Conservation (phyloP, 192 early-diverging fungal genomes). For the Coemansia sp. region DNA sequence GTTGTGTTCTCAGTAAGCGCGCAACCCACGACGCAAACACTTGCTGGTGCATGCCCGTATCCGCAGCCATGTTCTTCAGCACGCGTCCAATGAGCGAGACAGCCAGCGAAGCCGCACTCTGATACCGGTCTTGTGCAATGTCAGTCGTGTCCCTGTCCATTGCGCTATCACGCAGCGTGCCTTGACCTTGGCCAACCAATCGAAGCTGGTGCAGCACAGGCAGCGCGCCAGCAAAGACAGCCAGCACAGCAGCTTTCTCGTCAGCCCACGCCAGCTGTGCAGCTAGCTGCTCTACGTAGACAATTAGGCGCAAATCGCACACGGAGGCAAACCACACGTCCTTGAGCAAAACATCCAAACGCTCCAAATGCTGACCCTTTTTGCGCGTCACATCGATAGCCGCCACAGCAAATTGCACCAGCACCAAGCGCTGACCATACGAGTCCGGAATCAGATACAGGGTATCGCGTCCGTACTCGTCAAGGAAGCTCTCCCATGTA, state of each 20-base stretch:
- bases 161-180: slow-evolving; percentile 3
- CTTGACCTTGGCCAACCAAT: slow-evolving; percentile 14
- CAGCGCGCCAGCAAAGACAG: slow-evolving; percentile 24
- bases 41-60: neutral
- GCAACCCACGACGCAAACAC: slow-evolving; percentile 37
- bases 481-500: slow-evolving; percentile 55
- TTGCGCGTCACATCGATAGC: slow-evolving; percentile 14
- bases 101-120: slow-evolving; percentile 18
- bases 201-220: slow-evolving; percentile 16
- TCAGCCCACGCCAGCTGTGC: slow-evolving; percentile 38
- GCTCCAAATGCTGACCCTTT: slow-evolving; percentile 16
- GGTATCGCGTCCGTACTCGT: slow-evolving; percentile 51
- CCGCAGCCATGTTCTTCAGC: slow-evolving; percentile 16
- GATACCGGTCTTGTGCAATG: neutral
- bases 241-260: neutral
- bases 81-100: slow-evolving; percentile 28
- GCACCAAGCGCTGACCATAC: slow-evolving; percentile 35
- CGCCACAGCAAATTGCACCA: slow-evolving; percentile 31
- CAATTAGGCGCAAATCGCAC: slow-evolving; percentile 32
- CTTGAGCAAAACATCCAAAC: slow-evolving; percentile 16
- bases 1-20: slow-evolving; percentile 21
- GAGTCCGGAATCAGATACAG: slow-evolving; percentile 34
- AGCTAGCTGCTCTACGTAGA: slow-evolving; percentile 31
- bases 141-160: neutral
- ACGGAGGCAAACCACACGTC: slow-evolving; percentile 49